Evolutionary conservation across 179 eudicot genomes (phyloP).

Genomic region (Drosera spatulata): DNA sequence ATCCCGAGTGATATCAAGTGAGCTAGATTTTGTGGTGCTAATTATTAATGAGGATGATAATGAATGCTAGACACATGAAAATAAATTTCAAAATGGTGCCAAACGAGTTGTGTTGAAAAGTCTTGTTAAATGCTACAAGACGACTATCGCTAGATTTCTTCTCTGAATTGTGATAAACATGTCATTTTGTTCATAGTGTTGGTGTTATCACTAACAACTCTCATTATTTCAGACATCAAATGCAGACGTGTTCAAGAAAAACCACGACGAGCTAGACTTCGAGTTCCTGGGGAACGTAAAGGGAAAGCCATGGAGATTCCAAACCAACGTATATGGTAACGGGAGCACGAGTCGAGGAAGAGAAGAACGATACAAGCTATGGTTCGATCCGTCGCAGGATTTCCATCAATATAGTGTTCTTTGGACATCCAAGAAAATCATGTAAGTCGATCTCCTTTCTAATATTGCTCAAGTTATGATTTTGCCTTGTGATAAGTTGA

Average conservation of each 20-base stretch:
- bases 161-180: too few species aligned
- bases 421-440: slow-evolving; percentile 52
- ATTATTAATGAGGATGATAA: too few species aligned
- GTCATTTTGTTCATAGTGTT: background rate
- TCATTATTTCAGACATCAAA: slow-evolving; percentile 50
- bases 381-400: slow-evolving; percentile 65
- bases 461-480: background rate
- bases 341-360: slow-evolving; percentile 65
- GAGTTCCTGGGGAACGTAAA: slow-evolving; percentile 59
- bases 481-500: background rate
- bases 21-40: too few species aligned
- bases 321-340: slow-evolving; percentile 65
- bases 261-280: slow-evolving; percentile 1
- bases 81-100: too few species aligned
- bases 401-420: slow-evolving; percentile 69
- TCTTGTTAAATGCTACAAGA: too few species aligned
- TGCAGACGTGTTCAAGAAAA: slow-evolving; percentile 54
- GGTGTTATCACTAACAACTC: background rate
- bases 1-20: too few species aligned
- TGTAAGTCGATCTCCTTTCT: slow-evolving; percentile 21
- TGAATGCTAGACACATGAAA: too few species aligned
- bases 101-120: too few species aligned
- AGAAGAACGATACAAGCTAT: slow-evolving; percentile 60
- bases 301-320: slow-evolving; percentile 72
- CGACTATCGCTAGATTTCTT: too few species aligned